These are phyloP conservation scores for Fragilariopsis cylindrus DNA, from an alignment of 108 stramenopile species.

Conservation along the genomic window DNA sequence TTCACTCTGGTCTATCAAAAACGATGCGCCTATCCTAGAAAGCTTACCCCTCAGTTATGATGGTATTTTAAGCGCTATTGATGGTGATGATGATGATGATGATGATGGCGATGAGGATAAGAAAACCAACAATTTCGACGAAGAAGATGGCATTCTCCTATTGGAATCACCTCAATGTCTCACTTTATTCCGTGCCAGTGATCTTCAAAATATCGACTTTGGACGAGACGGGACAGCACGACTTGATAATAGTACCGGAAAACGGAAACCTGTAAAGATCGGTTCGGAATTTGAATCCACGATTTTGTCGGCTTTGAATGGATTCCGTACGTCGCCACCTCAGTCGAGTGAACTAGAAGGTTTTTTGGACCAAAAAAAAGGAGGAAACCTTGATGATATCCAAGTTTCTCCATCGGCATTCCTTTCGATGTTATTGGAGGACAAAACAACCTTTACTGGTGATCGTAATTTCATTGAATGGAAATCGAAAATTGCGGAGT, in stretches of 20 bases:
- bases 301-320: not conserved
- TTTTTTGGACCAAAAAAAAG: not conserved
- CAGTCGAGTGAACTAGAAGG: not conserved
- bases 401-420: not conserved
- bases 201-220: constrained; percentile 10
- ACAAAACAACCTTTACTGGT: not conserved
- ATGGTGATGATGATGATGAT: constrained; percentile 11
- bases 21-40: constrained; percentile 30
- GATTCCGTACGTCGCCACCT: constrained; percentile 2
- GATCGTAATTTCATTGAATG: constrained; percentile 2
- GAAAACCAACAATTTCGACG: not conserved
- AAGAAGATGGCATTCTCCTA: constrained; percentile 28
- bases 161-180: constrained; percentile 39
- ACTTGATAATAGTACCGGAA: not conserved
- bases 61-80: constrained; percentile 17
- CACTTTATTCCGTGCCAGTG: not conserved
- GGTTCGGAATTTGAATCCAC: not conserved
- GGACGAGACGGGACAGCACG: not conserved
- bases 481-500: constrained; percentile 3
- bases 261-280: not conserved
- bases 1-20: constrained; percentile 44
- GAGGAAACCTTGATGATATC: not conserved
- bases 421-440: constrained; percentile 7
- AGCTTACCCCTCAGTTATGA: constrained; percentile 25
- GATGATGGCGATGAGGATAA: not conserved